phyloP scores from a whole-genome alignment of 2,329 filamentous ascomycete genomes.

The Talaromyces marneffei region DNA sequence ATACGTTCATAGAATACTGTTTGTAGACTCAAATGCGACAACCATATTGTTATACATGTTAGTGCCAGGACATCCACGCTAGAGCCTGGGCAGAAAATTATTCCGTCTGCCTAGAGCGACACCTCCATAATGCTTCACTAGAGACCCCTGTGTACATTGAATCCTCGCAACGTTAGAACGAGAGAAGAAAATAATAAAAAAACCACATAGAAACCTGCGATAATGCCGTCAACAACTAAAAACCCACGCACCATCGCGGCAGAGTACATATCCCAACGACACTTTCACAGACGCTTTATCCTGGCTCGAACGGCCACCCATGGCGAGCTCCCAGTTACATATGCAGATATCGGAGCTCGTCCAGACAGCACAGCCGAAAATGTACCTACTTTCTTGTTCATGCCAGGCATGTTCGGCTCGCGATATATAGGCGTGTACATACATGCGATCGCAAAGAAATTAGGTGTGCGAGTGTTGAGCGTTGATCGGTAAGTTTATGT shows the following conservation, averaged over 20 bases:
- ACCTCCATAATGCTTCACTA: not conserved
- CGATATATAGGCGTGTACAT: constrained; percentile 21
- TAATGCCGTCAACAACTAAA: not conserved
- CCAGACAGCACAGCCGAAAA: not conserved
- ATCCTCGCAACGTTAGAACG: too few relatives aligned
- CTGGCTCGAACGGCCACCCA: constrained; percentile 14
- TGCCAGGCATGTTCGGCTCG: constrained; percentile 26
- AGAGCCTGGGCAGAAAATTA: not conserved
- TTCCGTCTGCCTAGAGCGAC: not conserved
- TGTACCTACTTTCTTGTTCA: constrained; percentile 18
- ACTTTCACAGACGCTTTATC: constrained; percentile 22
- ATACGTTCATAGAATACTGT: not conserved
- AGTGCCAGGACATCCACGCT: not conserved
- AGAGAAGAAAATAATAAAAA: too few relatives aligned
- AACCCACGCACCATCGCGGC: not conserved
- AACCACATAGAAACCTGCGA: not conserved
- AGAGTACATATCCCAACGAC: constrained; percentile 17
- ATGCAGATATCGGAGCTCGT: constrained; percentile 20
- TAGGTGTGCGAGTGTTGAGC: constrained; percentile 22
- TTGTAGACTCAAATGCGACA: not conserved
- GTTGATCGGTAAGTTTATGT: constrained; percentile 20
- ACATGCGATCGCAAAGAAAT: constrained; percentile 21
- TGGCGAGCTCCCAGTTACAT: constrained; percentile 20
- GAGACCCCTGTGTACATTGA: not conserved
- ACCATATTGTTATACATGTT: not conserved